These are phyloP conservation scores for Ceratobasidium theobromae DNA, from an alignment of 1,284 basidiomycete species.

Conservation along the genomic window DNA sequence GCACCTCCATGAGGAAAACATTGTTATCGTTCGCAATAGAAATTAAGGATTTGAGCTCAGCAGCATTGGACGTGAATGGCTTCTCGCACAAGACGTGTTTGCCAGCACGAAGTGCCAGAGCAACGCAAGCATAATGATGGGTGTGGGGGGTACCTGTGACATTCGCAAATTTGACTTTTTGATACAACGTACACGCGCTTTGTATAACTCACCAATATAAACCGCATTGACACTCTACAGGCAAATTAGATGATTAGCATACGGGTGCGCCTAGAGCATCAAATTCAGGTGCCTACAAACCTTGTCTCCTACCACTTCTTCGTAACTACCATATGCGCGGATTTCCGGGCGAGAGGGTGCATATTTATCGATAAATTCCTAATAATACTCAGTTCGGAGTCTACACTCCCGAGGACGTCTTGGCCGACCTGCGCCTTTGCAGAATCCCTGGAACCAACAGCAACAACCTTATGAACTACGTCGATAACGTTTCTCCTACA, in stretches of 20 bases:
- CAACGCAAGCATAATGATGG: slow-evolving; percentile 76
- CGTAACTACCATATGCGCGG: slow-evolving; percentile 76
- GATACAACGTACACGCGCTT: not conserved
- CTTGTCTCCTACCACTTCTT: slow-evolving; percentile 64
- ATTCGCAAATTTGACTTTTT: too few species aligned
- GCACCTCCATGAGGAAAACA: slow-evolving; percentile 84
- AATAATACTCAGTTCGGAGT: not conserved
- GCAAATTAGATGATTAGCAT: too few species aligned
- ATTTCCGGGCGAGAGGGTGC: slow-evolving; percentile 49
- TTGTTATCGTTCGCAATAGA: slow-evolving; percentile 65
- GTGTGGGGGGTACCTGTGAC: slow-evolving; percentile 80
- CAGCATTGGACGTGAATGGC: slow-evolving; percentile 66
- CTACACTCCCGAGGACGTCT: not conserved
- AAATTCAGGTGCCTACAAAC: too few species aligned
- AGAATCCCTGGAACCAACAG: slow-evolving; percentile 75
- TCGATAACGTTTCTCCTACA: slow-evolving; percentile 62
- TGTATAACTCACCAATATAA: slow-evolving; percentile 61
- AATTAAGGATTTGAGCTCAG: slow-evolving; percentile 47
- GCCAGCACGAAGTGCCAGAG: slow-evolving; percentile 72
- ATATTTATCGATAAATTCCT: slow-evolving; percentile 30
- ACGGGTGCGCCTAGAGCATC: too few species aligned
- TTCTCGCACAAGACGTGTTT: slow-evolving; percentile 93
- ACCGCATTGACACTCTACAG: slow-evolving; percentile 80
- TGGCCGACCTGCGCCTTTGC: slow-evolving; percentile 56
- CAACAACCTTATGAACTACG: slow-evolving; percentile 72